Conservation (phyloP, 176 grass and related monocot genomes). For the Chloris gayana region DNA sequence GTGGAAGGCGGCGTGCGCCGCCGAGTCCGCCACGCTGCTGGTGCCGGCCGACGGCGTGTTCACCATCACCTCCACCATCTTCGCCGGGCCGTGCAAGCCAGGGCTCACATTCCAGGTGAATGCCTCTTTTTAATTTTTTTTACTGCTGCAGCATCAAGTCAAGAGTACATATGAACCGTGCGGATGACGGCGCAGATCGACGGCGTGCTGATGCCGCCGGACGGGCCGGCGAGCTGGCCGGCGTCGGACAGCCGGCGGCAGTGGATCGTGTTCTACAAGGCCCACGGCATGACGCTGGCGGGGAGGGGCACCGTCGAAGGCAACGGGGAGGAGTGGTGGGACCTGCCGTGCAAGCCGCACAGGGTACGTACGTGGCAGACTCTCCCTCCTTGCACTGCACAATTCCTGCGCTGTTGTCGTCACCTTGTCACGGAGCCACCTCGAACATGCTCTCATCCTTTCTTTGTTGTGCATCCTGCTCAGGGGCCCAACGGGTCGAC, state of each 20-base stretch:
- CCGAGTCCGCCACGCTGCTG: slow-evolving; percentile 43
- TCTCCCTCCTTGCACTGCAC: neutral
- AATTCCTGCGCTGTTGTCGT: too few species aligned
- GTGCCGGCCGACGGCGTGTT: slow-evolving; percentile 74
- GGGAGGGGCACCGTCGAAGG: slow-evolving; percentile 76
- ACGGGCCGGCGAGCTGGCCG: slow-evolving; percentile 70
- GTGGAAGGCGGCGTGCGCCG: slow-evolving; percentile 69
- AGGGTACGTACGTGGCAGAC: slow-evolving; percentile 55
- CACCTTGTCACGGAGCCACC: neutral
- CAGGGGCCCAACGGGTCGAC: slow-evolving; percentile 84
- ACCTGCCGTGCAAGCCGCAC: slow-evolving; percentile 87
- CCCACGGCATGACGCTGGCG: slow-evolving; percentile 57
- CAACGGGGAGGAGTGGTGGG: slow-evolving; percentile 86
- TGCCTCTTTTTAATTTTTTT: neutral
- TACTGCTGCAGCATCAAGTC: too few species aligned
- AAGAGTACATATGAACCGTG: too few species aligned
- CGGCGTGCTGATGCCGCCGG: slow-evolving; percentile 71
- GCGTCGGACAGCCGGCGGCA: slow-evolving; percentile 54
- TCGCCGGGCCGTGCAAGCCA: slow-evolving; percentile 61
- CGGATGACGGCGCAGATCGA: slow-evolving; percentile 47
- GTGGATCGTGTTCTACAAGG: slow-evolving; percentile 73
- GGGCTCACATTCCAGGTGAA: slow-evolving; percentile 62
- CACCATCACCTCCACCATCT: slow-evolving; percentile 70
- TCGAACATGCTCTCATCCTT: neutral
- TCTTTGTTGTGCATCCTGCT: neutral